These are phyloP conservation scores for Petrea volubilis DNA, from an alignment of 257 asterid genomes.

Conservation along the genomic window DNA sequence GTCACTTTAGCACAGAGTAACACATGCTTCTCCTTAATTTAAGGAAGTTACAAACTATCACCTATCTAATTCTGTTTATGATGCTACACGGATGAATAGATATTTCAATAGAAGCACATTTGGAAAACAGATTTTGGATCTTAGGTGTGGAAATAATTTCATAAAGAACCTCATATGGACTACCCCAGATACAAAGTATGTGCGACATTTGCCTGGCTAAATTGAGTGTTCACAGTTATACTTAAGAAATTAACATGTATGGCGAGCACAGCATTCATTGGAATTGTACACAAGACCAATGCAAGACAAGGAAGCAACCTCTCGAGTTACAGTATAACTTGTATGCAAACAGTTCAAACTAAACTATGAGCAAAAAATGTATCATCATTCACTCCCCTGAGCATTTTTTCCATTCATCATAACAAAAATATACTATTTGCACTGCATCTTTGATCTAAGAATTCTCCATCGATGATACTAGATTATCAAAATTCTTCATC, in stretches of 20 bases:
- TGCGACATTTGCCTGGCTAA: background rate
- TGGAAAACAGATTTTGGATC: background rate
- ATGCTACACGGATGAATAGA: background rate
- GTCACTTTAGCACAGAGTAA: too few relatives aligned
- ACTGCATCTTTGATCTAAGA: background rate
- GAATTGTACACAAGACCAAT: slow-evolving; percentile 2
- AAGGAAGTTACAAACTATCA: background rate
- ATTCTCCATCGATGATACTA: background rate
- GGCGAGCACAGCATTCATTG: background rate
- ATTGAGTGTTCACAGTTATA: too few relatives aligned
- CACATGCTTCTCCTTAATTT: background rate
- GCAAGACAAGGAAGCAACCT: background rate
- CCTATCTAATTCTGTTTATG: background rate
- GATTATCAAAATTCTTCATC: background rate
- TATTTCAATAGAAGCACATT: background rate
- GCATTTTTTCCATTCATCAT: background rate
- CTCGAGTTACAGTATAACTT: background rate
- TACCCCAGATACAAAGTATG: background rate
- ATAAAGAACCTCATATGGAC: background rate
- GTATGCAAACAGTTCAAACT: background rate
- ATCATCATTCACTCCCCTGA: background rate
- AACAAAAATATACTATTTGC: background rate
- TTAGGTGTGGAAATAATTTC: background rate
- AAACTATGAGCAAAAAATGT: background rate
- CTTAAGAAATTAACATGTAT: too few relatives aligned